Conservation (phyloP, 2,329 filamentous ascomycete genomes). For the Cercospora brassicicola region DNA sequence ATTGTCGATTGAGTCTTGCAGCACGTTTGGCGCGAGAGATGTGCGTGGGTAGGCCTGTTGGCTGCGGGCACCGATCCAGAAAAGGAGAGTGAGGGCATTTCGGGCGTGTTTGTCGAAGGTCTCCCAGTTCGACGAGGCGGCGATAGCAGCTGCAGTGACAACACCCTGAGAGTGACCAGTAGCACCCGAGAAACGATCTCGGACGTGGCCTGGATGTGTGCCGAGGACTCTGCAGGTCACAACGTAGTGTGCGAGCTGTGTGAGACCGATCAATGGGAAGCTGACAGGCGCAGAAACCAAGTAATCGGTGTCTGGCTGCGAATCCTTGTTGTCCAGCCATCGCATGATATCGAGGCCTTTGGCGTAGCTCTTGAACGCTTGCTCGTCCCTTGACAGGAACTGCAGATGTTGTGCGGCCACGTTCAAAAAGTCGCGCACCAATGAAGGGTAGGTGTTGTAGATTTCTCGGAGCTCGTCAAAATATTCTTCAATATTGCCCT, state of each 20-base stretch:
- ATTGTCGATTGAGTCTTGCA: conserved; percentile 90
- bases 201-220: conserved; percentile 81
- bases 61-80: conserved; percentile 97
- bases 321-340: conserved; percentile 86
- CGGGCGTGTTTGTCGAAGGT: conserved; percentile 78
- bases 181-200: conserved; percentile 79
- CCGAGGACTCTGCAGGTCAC: conserved; percentile 91
- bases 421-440: conserved; percentile 81
- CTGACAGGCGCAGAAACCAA: conserved; percentile 92
- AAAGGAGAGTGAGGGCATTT: conserved; percentile 85
- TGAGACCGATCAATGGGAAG: conserved; percentile 90
- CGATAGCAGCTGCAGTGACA: conserved; percentile 86
- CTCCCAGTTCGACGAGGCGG: conserved; percentile 89
- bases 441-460: conserved; percentile 85
- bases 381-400: conserved; percentile 74
- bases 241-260: conserved; percentile 92
- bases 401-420: conserved; percentile 85
- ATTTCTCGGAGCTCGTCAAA: conserved; percentile 95
- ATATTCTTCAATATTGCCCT: conserved; percentile 99
- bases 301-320: conserved; percentile 91
- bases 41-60: conserved; percentile 97
- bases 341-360: conserved; percentile 94
- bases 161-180: conserved; percentile 97
- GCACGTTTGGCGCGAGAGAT: conserved; percentile 82
- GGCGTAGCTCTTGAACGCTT: conserved; percentile 90